Evolutionary conservation across 306 rosid genomes (phyloP), one percentile per base, ranked within the genome.

Genomic region (Carpinus fangiana): DNA sequence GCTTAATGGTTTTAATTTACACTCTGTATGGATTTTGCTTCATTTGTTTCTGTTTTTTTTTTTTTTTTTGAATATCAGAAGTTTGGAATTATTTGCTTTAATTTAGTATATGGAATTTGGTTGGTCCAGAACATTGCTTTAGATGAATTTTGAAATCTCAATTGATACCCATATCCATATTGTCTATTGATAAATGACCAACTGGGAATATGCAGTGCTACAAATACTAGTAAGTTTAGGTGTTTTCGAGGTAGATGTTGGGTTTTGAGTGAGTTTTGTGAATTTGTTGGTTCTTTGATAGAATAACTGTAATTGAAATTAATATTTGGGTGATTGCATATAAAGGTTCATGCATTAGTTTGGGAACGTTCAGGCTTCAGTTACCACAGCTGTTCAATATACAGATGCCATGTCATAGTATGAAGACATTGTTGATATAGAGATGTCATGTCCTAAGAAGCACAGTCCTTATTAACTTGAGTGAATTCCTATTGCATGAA

Each of bases 71-170:
- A 3, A 18, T 53, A 17, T 11, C 16, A 31, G 43, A 62, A 31
- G 45, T 13, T 26, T 31, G 18, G 8, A 4, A 13, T 8, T 36
- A 0, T 8, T 14, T 16, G 36, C 69, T 73, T 61, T 41, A 11
- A 36, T 73, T 57, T 41, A 18, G 43, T 65, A 52, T 54, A 62
- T 76, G 73, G 2, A 16, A 48, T 72, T 56, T 20, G 17, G 21
- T 38, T 76, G 75, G 57, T 13, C 72, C 38, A 23, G 34, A 67
- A 67, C 65, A 18, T 78, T 50, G 45, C 45, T 59, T 55, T 57
- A 48, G 75, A 59, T 59, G 34, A 23, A 5, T 23, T 16, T 52
- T 59, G 36, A 4, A 59, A 28, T 59, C 16, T 20, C 65, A 59
- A 23, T 59, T 59, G 34, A 23, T 59, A 21, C 65, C 36, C 65